Conservation (phyloP, 2,329 filamentous ascomycete species). For the Claviceps sorghi region DNA sequence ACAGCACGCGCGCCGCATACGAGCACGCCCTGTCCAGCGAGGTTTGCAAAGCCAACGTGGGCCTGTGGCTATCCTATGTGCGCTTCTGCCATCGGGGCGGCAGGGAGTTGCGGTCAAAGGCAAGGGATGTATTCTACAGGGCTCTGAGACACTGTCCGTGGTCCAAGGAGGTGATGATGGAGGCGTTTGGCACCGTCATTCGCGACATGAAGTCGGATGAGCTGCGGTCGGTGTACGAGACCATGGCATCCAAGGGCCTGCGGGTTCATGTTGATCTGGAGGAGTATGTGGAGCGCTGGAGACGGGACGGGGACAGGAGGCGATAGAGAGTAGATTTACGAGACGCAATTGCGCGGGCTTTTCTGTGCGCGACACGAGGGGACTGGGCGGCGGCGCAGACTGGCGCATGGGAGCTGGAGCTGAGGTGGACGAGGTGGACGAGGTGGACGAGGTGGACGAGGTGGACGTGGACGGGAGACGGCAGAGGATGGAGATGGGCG, state of each 20-base stretch:
- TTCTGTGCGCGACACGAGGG: no score
- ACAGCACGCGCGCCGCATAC: conserved; percentile 36
- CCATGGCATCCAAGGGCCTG: conserved; percentile 33
- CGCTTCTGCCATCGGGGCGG: conserved; percentile 26
- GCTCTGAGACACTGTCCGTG: conserved; percentile 34
- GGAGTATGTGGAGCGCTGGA: conserved; percentile 27
- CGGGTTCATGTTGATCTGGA: conserved; percentile 38
- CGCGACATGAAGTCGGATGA: conserved; percentile 32
- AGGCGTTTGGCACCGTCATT: conserved; percentile 32
- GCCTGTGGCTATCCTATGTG: conserved; percentile 37
- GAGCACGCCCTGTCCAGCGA: conserved; percentile 33
- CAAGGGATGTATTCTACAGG: conserved; percentile 33
- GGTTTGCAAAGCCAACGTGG: conserved; percentile 23
- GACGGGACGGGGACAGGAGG: conserved; percentile 6
- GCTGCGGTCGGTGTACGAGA: conserved; percentile 32
- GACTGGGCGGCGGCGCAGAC: not conserved
- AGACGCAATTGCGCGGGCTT: no score
- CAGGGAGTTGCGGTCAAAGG: conserved; percentile 23
- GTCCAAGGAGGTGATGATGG: conserved; percentile 35
- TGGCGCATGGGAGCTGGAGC: not conserved
- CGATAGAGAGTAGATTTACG: not conserved
- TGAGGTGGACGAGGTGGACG: not conserved
- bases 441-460: not conserved
- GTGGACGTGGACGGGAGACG: not conserved
- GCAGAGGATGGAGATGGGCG: not conserved